Evolutionary conservation across 2,329 filamentous ascomycete species (phyloP), one percentile per base, ranked within the genome.

Genomic region (Pseudopyricularia cyperi): DNA sequence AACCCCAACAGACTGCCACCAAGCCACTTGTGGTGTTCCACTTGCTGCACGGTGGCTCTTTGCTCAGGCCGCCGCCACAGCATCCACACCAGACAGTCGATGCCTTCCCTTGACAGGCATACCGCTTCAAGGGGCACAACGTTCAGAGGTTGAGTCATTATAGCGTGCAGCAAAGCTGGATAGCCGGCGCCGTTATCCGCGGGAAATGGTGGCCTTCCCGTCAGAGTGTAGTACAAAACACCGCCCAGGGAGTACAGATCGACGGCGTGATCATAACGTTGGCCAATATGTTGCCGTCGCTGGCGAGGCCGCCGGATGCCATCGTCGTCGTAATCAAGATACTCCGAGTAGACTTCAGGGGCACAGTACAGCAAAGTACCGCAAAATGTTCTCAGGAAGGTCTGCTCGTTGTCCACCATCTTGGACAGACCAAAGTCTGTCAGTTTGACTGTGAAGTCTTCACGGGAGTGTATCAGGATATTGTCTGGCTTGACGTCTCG

Each of bases 401-500:
- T 96, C 60, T 95, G 85, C 55, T 89, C 83, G 57, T 88, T 88
- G 55, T 89, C 85, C 46, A 95, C 83, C 65, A 94, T 90, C 65
- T 98, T 98, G 2, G 93, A 97, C 4, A 98, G 71, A 3, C 93
- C 93, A 70, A 98, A 98, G 64, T 98, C 93, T 0, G 93, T 95
- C 14, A 98, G 73, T 67, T 98, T 97, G 59, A 97, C 85, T 14
- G 79, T 74, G 48, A 95, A 79, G 19, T 19, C 24, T 2, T 83
- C 72, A 9, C 80, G 65, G 1, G 81, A 83, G 11, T 82, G 75
- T 58, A 97, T 87, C 39, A 98, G 74, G 55, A 98, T 96, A 62
- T 98, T 98, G 71, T 98, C 93, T 0, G 93, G 93, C 64, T 98
- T 98, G 62, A 98, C 89, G 66, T 98, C 93, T n/a, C 93, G 85